These are phyloP conservation scores for Beauveria sp. DNA, from an alignment of 2,329 filamentous ascomycete species.

Conservation along the genomic window DNA sequence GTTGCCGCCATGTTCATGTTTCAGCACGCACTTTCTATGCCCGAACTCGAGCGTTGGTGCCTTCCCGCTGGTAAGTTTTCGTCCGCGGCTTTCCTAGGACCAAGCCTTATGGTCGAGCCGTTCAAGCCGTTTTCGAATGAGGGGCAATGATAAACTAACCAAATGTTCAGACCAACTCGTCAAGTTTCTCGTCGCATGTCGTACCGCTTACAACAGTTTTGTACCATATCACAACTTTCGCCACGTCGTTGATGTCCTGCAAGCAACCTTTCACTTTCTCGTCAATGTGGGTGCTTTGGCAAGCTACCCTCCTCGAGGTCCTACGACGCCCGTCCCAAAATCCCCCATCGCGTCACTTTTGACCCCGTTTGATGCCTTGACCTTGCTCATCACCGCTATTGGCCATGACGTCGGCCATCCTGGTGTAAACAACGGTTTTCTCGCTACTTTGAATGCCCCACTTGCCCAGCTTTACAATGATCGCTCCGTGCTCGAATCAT, in stretches of 20 bases:
- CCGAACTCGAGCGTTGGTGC: slow-evolving; percentile 73
- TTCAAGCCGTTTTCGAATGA: not conserved
- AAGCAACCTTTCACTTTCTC: slow-evolving; percentile 87
- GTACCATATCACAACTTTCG: slow-evolving; percentile 98
- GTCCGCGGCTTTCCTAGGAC: not conserved
- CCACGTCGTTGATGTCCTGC: slow-evolving; percentile 91
- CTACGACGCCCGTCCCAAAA: slow-evolving; percentile 27
- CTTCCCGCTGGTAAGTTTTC: slow-evolving; percentile 63
- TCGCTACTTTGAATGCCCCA: slow-evolving; percentile 85
- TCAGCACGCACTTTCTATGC: slow-evolving; percentile 75
- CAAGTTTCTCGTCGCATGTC: slow-evolving; percentile 78
- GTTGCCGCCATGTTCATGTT: slow-evolving; percentile 83
- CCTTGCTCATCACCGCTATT: slow-evolving; percentile 88
- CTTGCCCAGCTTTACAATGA: slow-evolving; percentile 96
- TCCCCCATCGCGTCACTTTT: slow-evolving; percentile 68
- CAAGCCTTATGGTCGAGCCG: not conserved
- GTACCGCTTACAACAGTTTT: slow-evolving; percentile 91
- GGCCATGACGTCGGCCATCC: slow-evolving; percentile 97
- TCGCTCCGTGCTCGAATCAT: slow-evolving; percentile 90
- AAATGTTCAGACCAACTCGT: slow-evolving; percentile 61
- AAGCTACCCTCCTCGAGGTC: slow-evolving; percentile 44
- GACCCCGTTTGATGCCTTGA: slow-evolving; percentile 80
- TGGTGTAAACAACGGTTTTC: slow-evolving; percentile 95
- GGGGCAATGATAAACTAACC: slow-evolving; percentile 29
- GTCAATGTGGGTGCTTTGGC: slow-evolving; percentile 71